Percentiles rank a stretch among this genome's conserved stretches.
Conservation (phyloP, 306 rosid species). For the Fagus sylvatica region DNA sequence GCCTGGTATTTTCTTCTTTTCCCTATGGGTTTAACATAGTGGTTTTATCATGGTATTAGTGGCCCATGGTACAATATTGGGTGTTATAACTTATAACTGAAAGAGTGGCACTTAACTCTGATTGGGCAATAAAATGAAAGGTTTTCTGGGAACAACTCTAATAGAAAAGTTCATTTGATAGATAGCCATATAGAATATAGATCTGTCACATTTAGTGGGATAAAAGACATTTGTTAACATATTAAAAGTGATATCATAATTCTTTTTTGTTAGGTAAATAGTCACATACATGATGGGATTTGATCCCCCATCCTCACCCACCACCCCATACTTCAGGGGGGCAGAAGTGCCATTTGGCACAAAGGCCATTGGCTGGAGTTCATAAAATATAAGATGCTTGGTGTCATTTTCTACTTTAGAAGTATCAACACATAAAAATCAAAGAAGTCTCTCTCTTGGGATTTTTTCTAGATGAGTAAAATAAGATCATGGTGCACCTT, state of each 20-base stretch:
- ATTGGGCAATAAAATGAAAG: background rate
- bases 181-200: background rate
- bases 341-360: too few species aligned
- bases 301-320: too few species aligned
- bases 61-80: background rate
- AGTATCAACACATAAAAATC: too few species aligned
- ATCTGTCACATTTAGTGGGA: background rate
- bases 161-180: background rate
- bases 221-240: background rate
- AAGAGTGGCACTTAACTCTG: background rate
- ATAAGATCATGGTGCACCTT: background rate
- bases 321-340: too few species aligned
- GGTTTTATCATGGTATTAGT: background rate
- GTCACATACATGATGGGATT: too few species aligned
- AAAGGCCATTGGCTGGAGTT: background rate
- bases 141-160: background rate
- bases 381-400: background rate
- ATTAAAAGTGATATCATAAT: background rate
- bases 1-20: conserved; percentile 53
- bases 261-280: too few species aligned
- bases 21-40: background rate
- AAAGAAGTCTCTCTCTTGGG: background rate
- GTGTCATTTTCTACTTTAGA: background rate
- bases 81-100: background rate
- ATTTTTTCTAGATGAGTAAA: background rate